Evolutionary conservation across 2,329 filamentous ascomycete genomes (phyloP).

Genomic region (Bipolaris victoriae): DNA sequence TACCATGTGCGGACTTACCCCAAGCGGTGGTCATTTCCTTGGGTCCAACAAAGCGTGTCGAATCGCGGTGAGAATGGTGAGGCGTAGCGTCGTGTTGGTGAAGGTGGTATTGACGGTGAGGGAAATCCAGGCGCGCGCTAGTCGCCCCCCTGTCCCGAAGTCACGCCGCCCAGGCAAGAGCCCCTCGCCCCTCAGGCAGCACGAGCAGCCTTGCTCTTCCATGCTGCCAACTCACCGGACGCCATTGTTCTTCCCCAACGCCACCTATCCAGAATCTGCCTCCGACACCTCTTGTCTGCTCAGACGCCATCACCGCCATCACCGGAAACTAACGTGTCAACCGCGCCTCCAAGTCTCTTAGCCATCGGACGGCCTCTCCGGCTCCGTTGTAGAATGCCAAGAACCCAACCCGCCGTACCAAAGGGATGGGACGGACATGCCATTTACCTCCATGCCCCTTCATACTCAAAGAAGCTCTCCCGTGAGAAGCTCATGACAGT

Average conservation of each 20-base stretch:
- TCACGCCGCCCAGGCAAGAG: slow-evolving; percentile 8
- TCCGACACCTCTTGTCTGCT: not conserved
- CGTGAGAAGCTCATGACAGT: slow-evolving; percentile 31
- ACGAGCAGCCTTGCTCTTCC: not conserved
- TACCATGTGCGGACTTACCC: slow-evolving; percentile 9
- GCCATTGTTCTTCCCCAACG: not conserved
- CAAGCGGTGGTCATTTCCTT: slow-evolving; percentile 12
- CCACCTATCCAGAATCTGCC: not conserved
- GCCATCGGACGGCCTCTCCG: not conserved
- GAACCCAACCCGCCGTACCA: slow-evolving; percentile 21
- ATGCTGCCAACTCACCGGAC: not conserved
- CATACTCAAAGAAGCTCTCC: slow-evolving; percentile 41
- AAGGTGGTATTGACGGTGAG: not conserved
- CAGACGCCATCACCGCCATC: not conserved
- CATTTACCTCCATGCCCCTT: slow-evolving; percentile 38
- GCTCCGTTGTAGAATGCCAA: slow-evolving; percentile 5
- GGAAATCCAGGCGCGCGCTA: slow-evolving; percentile 4
- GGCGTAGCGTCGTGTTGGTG: not conserved
- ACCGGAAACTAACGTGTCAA: not conserved
- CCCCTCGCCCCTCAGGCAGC: not conserved
- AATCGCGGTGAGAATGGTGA: not conserved
- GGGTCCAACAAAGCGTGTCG: slow-evolving; percentile 1
- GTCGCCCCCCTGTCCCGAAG: slow-evolving; percentile 7
- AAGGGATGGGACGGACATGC: slow-evolving; percentile 40
- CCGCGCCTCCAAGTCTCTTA: not conserved